A percentile compares a stretch with the other conserved stretches of the same genome.
These are phyloP conservation scores for Alternaria panax DNA, from an alignment of 2,329 filamentous ascomycete genomes.

Conservation along the genomic window DNA sequence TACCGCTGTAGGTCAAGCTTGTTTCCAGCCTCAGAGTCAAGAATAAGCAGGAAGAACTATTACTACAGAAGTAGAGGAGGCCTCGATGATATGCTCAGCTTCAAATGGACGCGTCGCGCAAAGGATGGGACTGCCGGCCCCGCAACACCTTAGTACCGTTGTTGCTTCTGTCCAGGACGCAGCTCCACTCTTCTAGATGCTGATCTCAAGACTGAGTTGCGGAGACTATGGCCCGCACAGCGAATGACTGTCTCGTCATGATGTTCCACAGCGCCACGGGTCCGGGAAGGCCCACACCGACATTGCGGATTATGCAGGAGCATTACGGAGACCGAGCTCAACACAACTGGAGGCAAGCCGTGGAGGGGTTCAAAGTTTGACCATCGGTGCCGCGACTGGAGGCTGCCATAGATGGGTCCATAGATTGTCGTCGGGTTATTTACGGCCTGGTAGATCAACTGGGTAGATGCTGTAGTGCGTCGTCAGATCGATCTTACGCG, in stretches of 20 bases:
- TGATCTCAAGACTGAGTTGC: background rate
- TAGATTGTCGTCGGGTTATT: slow-evolving; percentile 5
- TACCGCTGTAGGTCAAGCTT: slow-evolving; percentile 5
- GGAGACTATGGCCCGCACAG: background rate
- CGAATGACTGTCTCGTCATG: slow-evolving; percentile 2
- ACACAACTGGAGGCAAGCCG: background rate
- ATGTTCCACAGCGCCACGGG: slow-evolving; percentile 9
- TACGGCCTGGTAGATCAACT: slow-evolving; percentile 1
- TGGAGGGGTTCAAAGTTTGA: slow-evolving; percentile 2
- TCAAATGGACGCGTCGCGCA: slow-evolving; percentile 3
- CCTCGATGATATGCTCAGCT: slow-evolving; percentile 6
- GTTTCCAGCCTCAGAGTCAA: background rate
- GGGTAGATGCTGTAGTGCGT: slow-evolving; percentile 4
- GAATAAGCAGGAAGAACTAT: background rate
- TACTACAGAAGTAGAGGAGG: background rate
- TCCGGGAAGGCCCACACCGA: slow-evolving; percentile 8
- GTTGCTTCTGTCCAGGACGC: slow-evolving; percentile 7
- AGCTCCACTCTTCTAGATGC: slow-evolving; percentile 6
- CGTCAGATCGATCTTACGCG: background rate
- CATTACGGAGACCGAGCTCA: slow-evolving; percentile 1
- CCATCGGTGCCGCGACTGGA: background rate
- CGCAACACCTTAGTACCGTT: slow-evolving; percentile 9
- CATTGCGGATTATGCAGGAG: slow-evolving; percentile 10
- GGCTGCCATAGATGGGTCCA: background rate
- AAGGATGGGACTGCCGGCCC: slow-evolving; percentile 8